Evolutionary conservation across 495 filamentous ascomycete species (phyloP), one percentile per base, ranked within the genome.

Genomic region (Sabuloglossum arenarium): DNA sequence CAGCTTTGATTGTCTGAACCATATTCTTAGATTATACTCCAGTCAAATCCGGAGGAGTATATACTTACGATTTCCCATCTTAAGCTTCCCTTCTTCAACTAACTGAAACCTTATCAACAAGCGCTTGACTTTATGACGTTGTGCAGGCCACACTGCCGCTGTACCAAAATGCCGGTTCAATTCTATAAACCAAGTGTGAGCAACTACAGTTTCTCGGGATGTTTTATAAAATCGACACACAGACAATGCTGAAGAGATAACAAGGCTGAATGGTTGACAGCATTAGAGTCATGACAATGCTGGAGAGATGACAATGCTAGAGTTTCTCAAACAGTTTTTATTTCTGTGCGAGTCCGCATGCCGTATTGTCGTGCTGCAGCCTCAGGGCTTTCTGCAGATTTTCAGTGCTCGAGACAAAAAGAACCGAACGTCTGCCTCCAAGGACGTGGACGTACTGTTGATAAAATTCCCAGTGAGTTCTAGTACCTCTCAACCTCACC

Each of bases 1-100:
- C 63, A 99, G 84, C 73, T 96, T 98, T 34, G 85, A 90, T 70
- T 91, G 86, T 65, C 86, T 93, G n/a, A n/a, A n/a, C n/a, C n/a
- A n/a, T n/a, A n/a, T n/a, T n/a, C n/a, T n/a, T n/a, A n/a, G n/a
- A n/a, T n/a, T n/a, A n/a, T n/a, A n/a, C n/a, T n/a, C n/a, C n/a
- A n/a, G n/a, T n/a, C n/a, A n/a, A n/a, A n/a, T n/a, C n/a, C n/a
- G n/a, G n/a, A n/a, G n/a, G n/a, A n/a, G n/a, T n/a, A n/a, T n/a
- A n/a, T n/a, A n/a, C n/a, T n/a, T n/a, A n/a, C n/a, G n/a, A n/a
- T n/a, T n/a, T n/a, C n/a, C n/a, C n/a, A n/a, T n/a, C n/a, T n/a
- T n/a, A n/a, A n/a, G n/a, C n/a, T n/a, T n/a, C n/a, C n/a, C n/a
- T n/a, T n/a, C n/a, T n/a, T n/a, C n/a, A n/a, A n/a, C n/a, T n/a